A percentile compares a stretch with the other conserved stretches of the same genome.
phyloP scores from a whole-genome alignment of 352 stramenopile species.

The Elongisporangium undulatum region DNA sequence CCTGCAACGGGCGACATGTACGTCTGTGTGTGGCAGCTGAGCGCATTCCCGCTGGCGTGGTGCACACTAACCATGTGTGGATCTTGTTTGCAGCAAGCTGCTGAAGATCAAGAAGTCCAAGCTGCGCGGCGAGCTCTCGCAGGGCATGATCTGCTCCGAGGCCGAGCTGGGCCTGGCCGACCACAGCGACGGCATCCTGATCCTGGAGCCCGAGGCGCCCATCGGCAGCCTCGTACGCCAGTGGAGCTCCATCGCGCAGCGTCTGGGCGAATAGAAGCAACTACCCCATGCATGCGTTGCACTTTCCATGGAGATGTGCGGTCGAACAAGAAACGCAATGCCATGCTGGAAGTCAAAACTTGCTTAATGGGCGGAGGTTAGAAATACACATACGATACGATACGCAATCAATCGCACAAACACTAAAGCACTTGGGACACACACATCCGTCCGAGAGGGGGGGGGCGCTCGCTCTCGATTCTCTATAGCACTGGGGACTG shows the following conservation, averaged over 20 bases:
- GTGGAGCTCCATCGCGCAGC: constrained; percentile 29
- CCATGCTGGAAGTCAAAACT: background rate
- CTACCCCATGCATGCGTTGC: background rate
- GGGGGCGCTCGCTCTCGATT: background rate
- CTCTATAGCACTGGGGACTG: background rate
- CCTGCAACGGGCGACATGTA: constrained; percentile 42
- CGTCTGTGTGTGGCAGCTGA: constrained; percentile 9
- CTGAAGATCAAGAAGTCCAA: constrained; percentile 87
- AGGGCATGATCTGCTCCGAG: constrained; percentile 84
- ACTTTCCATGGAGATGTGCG: background rate
- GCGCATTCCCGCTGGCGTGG: background rate
- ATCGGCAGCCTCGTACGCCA: constrained; percentile 49
- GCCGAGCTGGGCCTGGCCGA: constrained; percentile 59
- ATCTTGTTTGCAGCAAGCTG: constrained; percentile 36
- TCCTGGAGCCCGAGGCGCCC: constrained; percentile 49
- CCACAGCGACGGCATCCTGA: constrained; percentile 63
- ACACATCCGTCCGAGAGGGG: background rate
- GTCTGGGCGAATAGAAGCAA: constrained; percentile 12
- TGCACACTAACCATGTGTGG: constrained; percentile 6
- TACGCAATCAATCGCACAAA: background rate
- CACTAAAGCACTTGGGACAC: background rate
- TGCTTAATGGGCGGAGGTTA: background rate
- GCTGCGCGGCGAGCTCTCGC: constrained; percentile 66
- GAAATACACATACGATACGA: constrained; percentile 2
- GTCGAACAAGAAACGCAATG: background rate